A percentile compares a stretch with the other conserved stretches of the same genome.
phyloP scores from a whole-genome alignment of 345 rosid species.

The Chamaenerion angustifolium region DNA sequence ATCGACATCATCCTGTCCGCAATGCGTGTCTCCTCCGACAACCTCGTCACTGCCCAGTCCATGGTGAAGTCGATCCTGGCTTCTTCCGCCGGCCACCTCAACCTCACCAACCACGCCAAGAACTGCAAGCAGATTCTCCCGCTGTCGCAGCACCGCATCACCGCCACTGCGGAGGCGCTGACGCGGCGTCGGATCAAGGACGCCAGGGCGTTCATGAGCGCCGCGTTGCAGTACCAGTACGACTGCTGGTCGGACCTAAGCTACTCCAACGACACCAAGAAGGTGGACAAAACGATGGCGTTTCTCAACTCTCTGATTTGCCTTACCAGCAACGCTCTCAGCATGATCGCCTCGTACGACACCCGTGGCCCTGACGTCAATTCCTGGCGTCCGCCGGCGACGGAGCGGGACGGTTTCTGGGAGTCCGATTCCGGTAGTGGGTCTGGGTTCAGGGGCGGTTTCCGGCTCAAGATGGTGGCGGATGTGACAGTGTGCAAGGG shows the following conservation, averaged over 20 bases:
- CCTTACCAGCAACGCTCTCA: slow-evolving; percentile 54
- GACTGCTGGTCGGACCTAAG: slow-evolving; percentile 60
- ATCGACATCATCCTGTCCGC: slow-evolving; percentile 54
- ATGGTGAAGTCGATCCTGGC: slow-evolving; percentile 44
- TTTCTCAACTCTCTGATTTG: slow-evolving; percentile 31
- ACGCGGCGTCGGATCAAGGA: slow-evolving; percentile 43
- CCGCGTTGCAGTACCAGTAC: slow-evolving; percentile 62
- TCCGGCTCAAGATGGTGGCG: slow-evolving; percentile 32
- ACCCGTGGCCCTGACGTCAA: slow-evolving; percentile 27
- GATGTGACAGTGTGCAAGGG: slow-evolving; percentile 63
- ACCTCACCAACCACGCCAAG: slow-evolving; percentile 48
- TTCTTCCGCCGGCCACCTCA: slow-evolving; percentile 34
- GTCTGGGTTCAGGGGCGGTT: slow-evolving; percentile 15
- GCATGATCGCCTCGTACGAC: slow-evolving; percentile 58
- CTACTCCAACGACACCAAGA: slow-evolving; percentile 51
- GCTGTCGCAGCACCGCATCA: slow-evolving; percentile 37
- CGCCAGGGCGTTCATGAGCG: slow-evolving; percentile 70
- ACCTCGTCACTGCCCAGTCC: slow-evolving; percentile 40
- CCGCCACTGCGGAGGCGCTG: slow-evolving; percentile 24
- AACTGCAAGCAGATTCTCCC: slow-evolving; percentile 44
- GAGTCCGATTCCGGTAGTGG: slow-evolving; percentile 17
- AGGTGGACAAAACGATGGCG: slow-evolving; percentile 41
- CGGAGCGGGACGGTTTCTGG: slow-evolving; percentile 77
- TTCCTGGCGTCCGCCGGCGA: slow-evolving; percentile 49
- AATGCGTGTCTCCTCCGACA: slow-evolving; percentile 33